phyloP scores from a whole-genome alignment of 1,284 basidiomycete species.

The Rhodofomes roseus region DNA sequence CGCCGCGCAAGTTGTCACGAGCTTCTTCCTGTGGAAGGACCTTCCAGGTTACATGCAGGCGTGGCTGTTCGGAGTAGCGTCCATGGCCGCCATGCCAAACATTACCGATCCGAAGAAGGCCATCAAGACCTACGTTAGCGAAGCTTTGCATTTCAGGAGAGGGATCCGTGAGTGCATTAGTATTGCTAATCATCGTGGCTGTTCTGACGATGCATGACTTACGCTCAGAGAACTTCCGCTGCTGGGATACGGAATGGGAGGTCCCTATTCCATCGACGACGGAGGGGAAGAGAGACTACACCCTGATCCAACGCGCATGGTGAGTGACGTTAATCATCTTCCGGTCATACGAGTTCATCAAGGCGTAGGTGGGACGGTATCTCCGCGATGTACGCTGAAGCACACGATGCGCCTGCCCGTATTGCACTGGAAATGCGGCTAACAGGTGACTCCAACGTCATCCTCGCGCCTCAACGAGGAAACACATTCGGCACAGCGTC shows the following conservation, averaged over 20 bases:
- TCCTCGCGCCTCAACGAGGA: conserved; percentile 14
- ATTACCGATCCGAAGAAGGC: conserved; percentile 7
- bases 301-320: conserved; percentile 13
- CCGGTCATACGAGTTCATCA: too few relatives aligned
- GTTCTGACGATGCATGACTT: neutral
- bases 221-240: conserved; percentile 11
- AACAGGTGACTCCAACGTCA: conserved; percentile 9
- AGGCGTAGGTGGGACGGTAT: conserved; percentile 10
- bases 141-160: conserved; percentile 14
- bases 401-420: conserved; percentile 11
- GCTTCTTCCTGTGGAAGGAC: conserved; percentile 4
- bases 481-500: conserved; percentile 8
- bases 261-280: conserved; percentile 7
- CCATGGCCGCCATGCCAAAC: conserved; percentile 6
- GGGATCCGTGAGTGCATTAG: conserved; percentile 6
- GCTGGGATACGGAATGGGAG: conserved; percentile 15
- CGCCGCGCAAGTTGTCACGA: neutral
- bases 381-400: conserved; percentile 8
- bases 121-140: conserved; percentile 12
- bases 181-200: neutral
- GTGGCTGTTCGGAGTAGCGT: conserved; percentile 9
- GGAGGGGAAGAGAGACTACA: conserved; percentile 7
- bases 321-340: neutral
- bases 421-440: conserved; percentile 15
- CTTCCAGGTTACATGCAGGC: conserved; percentile 10